Evolutionary conservation across 192 early-diverging fungal species (phyloP).

Genomic region (Irineochytrium annulatum): DNA sequence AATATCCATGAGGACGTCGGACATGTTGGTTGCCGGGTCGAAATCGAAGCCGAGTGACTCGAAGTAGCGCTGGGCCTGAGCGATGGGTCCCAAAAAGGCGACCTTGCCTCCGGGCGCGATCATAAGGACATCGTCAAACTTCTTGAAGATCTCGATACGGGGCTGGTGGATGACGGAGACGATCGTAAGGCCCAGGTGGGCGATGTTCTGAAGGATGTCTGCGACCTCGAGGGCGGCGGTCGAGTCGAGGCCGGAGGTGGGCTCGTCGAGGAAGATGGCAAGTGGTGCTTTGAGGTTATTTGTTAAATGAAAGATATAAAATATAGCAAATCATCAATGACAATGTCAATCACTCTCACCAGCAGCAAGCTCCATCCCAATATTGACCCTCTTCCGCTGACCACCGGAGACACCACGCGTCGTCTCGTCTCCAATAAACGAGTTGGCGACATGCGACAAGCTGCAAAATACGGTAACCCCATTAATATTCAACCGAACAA

Average conservation of each 20-base stretch:
- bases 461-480: constrained; percentile 1
- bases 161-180: constrained; percentile 76
- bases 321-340: not conserved
- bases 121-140: constrained; percentile 69
- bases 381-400: constrained; percentile 72
- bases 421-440: constrained; percentile 61
- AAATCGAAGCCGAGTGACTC: constrained; percentile 36
- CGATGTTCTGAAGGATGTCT: constrained; percentile 53
- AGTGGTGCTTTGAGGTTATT: constrained; percentile 51
- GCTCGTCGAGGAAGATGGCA: constrained; percentile 68
- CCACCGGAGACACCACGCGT: constrained; percentile 67
- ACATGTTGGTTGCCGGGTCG: constrained; percentile 29
- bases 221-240: constrained; percentile 65
- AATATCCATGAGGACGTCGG: constrained; percentile 50
- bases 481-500: not conserved
- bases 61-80: constrained; percentile 28
- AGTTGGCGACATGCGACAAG: constrained; percentile 47
- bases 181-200: constrained; percentile 56
- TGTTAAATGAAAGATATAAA: constrained; percentile 5
- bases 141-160: constrained; percentile 54
- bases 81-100: constrained; percentile 57
- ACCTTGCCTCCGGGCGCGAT: constrained; percentile 67
- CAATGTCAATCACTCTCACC: constrained; percentile 4
- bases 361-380: constrained; percentile 67
- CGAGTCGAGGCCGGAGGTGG: constrained; percentile 67